Conservation (phyloP, 805 yeast genomes). For the Tetrapisispora iriomotensis region DNA sequence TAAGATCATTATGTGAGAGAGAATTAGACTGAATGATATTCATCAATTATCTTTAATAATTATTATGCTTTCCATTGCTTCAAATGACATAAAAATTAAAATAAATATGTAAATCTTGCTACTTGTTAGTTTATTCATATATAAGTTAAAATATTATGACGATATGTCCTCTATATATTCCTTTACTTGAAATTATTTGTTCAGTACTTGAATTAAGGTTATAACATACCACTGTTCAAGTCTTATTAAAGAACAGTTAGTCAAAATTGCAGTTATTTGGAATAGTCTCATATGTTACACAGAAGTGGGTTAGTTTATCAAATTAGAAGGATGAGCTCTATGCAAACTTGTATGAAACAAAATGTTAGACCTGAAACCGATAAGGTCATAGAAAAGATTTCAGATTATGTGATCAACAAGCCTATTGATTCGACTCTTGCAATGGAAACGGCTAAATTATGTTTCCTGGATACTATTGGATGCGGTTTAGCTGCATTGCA, state of each 20-base stretch:
- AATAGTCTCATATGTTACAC: no score
- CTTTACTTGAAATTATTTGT: no score
- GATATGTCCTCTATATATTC: no score
- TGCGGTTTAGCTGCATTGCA: constrained; percentile 52
- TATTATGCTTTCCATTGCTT: no score
- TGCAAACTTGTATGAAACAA: constrained; percentile 1
- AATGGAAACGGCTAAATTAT: constrained; percentile 43
- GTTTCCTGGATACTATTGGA: constrained; percentile 49
- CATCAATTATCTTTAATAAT: background rate
- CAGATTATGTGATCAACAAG: constrained; percentile 41
- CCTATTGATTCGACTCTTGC: constrained; percentile 39
- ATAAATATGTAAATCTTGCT: no score
- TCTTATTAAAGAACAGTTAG: no score
- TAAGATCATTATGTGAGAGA: constrained; percentile 9
- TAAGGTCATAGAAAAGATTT: constrained; percentile 38
- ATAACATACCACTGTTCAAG: no score
- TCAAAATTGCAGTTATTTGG: no score
- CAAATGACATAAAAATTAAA: no score
- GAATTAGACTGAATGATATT: background rate
- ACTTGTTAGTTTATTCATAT: no score
- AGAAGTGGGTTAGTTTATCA: background rate
- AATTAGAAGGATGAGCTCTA: background rate
- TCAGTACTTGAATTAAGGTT: no score
- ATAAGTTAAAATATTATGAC: no score
- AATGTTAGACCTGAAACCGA: constrained; percentile 46